These are phyloP conservation scores for Phytopythium helicoides DNA, from an alignment of 352 stramenopile genomes.

Conservation along the genomic window DNA sequence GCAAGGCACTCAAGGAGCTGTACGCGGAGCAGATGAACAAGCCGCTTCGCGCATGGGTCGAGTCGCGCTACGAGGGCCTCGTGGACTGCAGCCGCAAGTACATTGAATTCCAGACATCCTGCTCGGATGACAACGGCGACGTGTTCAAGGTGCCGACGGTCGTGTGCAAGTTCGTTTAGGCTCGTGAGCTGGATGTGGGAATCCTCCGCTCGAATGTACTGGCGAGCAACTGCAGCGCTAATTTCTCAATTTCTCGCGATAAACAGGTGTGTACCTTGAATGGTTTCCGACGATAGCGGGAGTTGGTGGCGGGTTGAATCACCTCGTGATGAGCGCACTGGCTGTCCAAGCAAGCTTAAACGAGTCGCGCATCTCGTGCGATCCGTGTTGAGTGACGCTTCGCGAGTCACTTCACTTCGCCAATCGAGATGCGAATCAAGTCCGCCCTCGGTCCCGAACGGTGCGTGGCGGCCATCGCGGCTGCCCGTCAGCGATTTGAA, in stretches of 20 bases:
- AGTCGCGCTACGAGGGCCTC: slow-evolving; percentile 77
- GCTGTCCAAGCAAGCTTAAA: not conserved
- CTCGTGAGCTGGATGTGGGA: not conserved
- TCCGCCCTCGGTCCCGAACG: no score
- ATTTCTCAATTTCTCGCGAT: no score
- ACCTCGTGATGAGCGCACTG: not conserved
- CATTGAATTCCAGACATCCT: slow-evolving; percentile 82
- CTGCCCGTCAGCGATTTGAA: no score
- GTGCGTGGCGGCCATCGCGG: no score
- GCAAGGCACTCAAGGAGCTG: slow-evolving; percentile 66
- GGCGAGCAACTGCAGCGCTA: no score
- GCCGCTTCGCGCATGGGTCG: slow-evolving; percentile 62
- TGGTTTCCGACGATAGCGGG: no score
- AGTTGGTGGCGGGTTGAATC: not conserved
- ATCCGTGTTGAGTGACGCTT: no score
- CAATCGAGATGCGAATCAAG: no score
- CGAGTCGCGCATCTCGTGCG: no score
- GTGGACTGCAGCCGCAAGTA: slow-evolving; percentile 83
- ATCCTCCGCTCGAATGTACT: not conserved
- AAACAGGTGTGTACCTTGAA: no score
- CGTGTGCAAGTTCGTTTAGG: slow-evolving; percentile 80
- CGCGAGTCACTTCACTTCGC: no score
- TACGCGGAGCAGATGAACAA: slow-evolving; percentile 60
- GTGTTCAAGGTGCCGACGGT: slow-evolving; percentile 86
- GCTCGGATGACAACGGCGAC: slow-evolving; percentile 78